Evolutionary conservation across 2,329 filamentous ascomycete genomes (phyloP).

Genomic region (Fusarium sp.): DNA sequence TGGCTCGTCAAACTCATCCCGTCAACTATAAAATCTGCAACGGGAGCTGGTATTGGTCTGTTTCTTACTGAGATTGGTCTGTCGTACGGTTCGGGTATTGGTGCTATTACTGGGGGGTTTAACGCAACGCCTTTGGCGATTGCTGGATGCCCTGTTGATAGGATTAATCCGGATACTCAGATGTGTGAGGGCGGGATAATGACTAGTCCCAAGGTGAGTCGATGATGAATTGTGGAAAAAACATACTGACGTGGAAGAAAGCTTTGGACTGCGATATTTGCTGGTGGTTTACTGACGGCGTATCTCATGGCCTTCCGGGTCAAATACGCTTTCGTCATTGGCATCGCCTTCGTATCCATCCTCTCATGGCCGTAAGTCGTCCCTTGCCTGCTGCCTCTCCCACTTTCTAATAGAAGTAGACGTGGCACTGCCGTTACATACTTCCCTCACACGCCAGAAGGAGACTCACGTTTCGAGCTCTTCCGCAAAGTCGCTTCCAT

Average conservation of each 20-base stretch:
- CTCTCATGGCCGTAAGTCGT: conserved; percentile 79
- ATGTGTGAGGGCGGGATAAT: conserved; percentile 35
- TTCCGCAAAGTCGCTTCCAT: conserved; percentile 84
- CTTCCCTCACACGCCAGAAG: conserved; percentile 74
- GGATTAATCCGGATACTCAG: conserved; percentile 11
- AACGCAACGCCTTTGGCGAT: conserved; percentile 72
- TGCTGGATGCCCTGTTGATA: conserved; percentile 65
- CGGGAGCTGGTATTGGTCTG: conserved; percentile 80
- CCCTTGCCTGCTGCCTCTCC: rapidly evolving
- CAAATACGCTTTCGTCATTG: conserved; percentile 82
- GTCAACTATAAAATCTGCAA: conserved; percentile 81
- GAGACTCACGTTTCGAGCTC: conserved; percentile 76
- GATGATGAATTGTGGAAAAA: rapidly evolving
- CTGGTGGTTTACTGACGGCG: conserved; percentile 77
- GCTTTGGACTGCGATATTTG: conserved; percentile 84
- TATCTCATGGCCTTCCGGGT: conserved; percentile 81
- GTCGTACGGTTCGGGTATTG: conserved; percentile 80
- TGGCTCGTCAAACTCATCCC: conserved; percentile 84
- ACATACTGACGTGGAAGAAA: background rate
- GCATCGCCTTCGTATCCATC: conserved; percentile 80
- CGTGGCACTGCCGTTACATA: conserved; percentile 71
- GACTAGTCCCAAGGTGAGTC: conserved; percentile 28
- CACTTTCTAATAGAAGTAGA: background rate
- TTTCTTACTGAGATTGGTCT: conserved; percentile 77
- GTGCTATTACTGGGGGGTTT: conserved; percentile 70